Conservation (phyloP, 2,329 filamentous ascomycete genomes). For the Chlorencoelia australis region DNA sequence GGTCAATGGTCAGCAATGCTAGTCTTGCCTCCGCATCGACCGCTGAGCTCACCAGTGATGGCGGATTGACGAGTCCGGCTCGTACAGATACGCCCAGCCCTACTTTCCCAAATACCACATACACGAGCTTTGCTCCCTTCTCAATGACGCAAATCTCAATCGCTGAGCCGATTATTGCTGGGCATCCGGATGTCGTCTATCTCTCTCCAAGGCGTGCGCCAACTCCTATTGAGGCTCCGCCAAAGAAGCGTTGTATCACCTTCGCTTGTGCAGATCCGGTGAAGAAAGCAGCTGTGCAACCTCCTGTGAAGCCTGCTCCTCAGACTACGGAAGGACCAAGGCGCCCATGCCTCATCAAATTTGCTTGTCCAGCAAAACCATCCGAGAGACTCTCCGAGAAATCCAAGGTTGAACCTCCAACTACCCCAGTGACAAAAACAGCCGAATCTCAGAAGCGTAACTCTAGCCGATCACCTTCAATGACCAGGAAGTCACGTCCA, state of each 20-base stretch:
- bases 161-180: slow-evolving; percentile 7
- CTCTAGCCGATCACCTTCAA: slow-evolving; percentile 20
- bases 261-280: slow-evolving; percentile 60
- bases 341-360: slow-evolving; percentile 59
- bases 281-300: slow-evolving; percentile 29
- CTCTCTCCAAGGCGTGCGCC: slow-evolving; percentile 34
- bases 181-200: slow-evolving; percentile 10
- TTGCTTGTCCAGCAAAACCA: slow-evolving; percentile 55
- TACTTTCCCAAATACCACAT: slow-evolving; percentile 53
- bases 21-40: slow-evolving; percentile 72
- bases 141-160: slow-evolving; percentile 17
- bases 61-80: slow-evolving; percentile 81
- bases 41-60: slow-evolving; percentile 89
- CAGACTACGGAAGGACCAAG: slow-evolving; percentile 30
- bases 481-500: slow-evolving; percentile 21
- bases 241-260: slow-evolving; percentile 81
- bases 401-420: slow-evolving; percentile 7
- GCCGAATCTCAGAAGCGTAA: slow-evolving; percentile 11
- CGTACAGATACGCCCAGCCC: slow-evolving; percentile 82
- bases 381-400: slow-evolving; percentile 25
- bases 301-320: slow-evolving; percentile 27
- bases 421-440: slow-evolving; percentile 9
- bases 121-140: slow-evolving; percentile 29
- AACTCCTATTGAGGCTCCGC: slow-evolving; percentile 50
- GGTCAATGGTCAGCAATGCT: slow-evolving; percentile 64